Percentiles rank a stretch among this genome's conserved stretches.
These are phyloP conservation scores for Lepidium sativum DNA, from an alignment of 345 rosid species.

Conservation along the genomic window DNA sequence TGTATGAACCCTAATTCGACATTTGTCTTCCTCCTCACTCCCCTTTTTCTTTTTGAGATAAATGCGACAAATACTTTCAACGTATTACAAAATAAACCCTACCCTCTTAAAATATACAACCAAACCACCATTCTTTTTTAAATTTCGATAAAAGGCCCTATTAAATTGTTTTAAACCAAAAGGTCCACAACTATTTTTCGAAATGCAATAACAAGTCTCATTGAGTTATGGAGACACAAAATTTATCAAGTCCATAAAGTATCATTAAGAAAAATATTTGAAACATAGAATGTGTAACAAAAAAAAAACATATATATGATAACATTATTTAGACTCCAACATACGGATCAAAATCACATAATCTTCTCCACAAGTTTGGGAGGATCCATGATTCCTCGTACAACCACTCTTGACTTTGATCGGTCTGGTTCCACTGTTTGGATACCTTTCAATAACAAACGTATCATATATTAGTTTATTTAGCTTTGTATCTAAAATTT, in stretches of 20 bases:
- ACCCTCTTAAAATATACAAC: neutral
- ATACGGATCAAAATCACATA: slow-evolving; percentile 29
- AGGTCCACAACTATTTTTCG: no score
- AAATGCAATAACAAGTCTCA: no score
- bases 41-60: neutral
- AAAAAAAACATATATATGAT: no score
- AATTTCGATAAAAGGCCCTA: no score
- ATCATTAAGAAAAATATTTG: no score
- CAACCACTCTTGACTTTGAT: slow-evolving; percentile 37
- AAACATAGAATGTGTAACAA: no score
- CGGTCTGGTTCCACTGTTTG: slow-evolving; percentile 44
- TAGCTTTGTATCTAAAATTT: neutral
- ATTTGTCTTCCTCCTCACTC: neutral
- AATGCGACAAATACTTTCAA: neutral
- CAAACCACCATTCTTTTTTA: neutral
- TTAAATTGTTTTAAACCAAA: neutral
- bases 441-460: slow-evolving; percentile 31
- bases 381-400: slow-evolving; percentile 49
- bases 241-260: no score
- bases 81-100: neutral
- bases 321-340: neutral
- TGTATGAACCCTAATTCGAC: slow-evolving; percentile 17
- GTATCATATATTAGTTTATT: neutral
- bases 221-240: no score
- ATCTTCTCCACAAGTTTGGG: slow-evolving; percentile 33